phyloP scores from a whole-genome alignment of 345 rosid genomes.

The Nasturtium officinale region DNA sequence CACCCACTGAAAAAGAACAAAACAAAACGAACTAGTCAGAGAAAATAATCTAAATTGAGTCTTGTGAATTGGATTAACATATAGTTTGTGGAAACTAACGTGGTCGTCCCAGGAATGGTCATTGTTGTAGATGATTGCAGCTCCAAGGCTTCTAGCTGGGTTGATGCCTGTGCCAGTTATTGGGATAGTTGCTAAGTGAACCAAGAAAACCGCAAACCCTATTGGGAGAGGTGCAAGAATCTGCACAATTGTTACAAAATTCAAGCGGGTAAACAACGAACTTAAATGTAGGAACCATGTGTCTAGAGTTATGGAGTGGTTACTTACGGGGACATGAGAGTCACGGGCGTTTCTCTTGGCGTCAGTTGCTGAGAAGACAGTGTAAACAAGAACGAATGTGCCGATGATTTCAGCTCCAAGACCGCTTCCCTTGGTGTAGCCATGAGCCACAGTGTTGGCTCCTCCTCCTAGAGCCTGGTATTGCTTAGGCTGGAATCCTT shows the following conservation, averaged over 20 bases:
- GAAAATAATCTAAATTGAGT: neutral
- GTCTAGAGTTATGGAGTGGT: conserved; percentile 39
- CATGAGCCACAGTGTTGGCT: conserved; percentile 48
- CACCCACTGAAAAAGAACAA: conserved; percentile 53
- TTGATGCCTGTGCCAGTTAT: conserved; percentile 71
- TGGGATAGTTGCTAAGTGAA: conserved; percentile 71
- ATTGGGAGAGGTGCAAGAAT: conserved; percentile 67
- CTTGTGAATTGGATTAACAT: neutral
- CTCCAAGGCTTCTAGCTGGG: conserved; percentile 78
- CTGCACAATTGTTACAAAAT: conserved; percentile 36
- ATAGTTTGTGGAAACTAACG: conserved; percentile 43
- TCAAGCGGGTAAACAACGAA: conserved; percentile 3
- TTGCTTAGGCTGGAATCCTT: conserved; percentile 45
- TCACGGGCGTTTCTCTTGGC: conserved; percentile 56
- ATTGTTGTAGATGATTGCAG: conserved; percentile 64
- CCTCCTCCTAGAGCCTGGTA: conserved; percentile 50
- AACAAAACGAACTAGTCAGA: neutral
- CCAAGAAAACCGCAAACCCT: conserved; percentile 74
- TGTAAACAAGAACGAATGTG: conserved; percentile 50
- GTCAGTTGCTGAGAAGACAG: conserved; percentile 54
- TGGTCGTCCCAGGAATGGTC: conserved; percentile 65
- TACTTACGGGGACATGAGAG: conserved; percentile 45
- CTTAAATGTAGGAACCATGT: neutral
- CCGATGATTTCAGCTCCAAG: conserved; percentile 52
- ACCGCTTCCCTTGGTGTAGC: conserved; percentile 53